Evolutionary conservation across 2,329 filamentous ascomycete genomes (phyloP).

Genomic region (Oidium heveae): DNA sequence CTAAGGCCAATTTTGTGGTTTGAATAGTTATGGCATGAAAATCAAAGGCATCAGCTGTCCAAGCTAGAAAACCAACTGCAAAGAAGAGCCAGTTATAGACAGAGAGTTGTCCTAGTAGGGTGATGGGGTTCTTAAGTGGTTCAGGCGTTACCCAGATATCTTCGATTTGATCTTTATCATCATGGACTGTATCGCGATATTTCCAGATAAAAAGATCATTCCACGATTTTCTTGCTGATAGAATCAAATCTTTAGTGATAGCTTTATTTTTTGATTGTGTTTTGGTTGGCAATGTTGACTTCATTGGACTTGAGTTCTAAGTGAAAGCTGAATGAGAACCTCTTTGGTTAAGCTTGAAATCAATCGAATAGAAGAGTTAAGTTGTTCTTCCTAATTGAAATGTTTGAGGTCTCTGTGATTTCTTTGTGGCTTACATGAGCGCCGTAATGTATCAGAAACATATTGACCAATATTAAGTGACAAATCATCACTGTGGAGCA

Average conservation of each 20-base stretch:
- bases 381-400: no score
- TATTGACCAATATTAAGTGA: no score
- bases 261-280: not conserved
- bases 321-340: no score
- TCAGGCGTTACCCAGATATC: not conserved
- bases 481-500: no score
- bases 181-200: not conserved
- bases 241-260: not conserved
- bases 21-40: not conserved
- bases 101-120: constrained; percentile 36
- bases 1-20: not conserved
- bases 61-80: constrained; percentile 45
- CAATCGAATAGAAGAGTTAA: no score
- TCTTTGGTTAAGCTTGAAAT: no score
- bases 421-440: no score
- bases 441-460: no score
- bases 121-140: constrained; percentile 35
- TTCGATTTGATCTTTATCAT: not conserved
- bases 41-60: constrained; percentile 17
- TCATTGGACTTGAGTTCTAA: no score
- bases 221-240: not conserved
- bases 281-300: no score
- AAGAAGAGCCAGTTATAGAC: constrained; percentile 51
- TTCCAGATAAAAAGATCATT: not conserved
- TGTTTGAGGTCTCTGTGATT: no score